A percentile compares a stretch with the other conserved stretches of the same genome.
phyloP scores from a whole-genome alignment of 805 yeast species.

The Wickerhamiella alocasiicola region DNA sequence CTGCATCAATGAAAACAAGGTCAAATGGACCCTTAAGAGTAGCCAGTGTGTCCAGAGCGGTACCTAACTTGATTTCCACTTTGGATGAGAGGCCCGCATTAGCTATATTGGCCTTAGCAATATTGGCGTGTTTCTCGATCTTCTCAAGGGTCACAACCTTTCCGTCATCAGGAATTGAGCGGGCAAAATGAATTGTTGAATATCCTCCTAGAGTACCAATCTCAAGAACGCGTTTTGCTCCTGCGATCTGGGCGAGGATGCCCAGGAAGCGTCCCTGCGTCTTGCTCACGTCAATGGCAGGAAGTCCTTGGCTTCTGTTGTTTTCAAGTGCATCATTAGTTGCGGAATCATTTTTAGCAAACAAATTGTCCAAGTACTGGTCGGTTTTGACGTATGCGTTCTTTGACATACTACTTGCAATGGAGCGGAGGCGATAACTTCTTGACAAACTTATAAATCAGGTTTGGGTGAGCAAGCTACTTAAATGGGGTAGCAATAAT shows the following conservation, averaged over 20 bases:
- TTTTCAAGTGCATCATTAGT: background rate
- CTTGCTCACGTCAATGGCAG: conserved; percentile 9
- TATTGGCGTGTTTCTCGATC: conserved; percentile 6
- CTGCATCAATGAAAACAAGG: conserved; percentile 9
- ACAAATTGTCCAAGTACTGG: background rate
- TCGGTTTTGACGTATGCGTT: background rate
- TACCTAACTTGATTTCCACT: conserved; percentile 1
- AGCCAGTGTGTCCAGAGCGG: conserved; percentile 1
- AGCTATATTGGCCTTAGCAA: background rate
- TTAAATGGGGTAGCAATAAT: no score
- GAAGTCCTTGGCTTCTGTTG: conserved; percentile 1
- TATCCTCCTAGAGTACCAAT: conserved; percentile 8
- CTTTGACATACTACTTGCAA: background rate
- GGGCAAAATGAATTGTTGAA: conserved; percentile 9
- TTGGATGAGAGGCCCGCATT: conserved; percentile 2
- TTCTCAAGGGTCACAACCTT: conserved; percentile 3
- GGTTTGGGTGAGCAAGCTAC: no score
- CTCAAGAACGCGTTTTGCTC: conserved; percentile 4
- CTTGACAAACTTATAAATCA: background rate
- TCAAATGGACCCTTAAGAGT: conserved; percentile 4
- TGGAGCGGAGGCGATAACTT: background rate
- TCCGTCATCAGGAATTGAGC: conserved; percentile 5
- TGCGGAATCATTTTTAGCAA: background rate
- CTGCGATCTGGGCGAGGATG: background rate
- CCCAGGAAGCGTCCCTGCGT: conserved; percentile 5